Conservation (phyloP, 768 basidiomycete species). For the Naganishia randhawae region DNA sequence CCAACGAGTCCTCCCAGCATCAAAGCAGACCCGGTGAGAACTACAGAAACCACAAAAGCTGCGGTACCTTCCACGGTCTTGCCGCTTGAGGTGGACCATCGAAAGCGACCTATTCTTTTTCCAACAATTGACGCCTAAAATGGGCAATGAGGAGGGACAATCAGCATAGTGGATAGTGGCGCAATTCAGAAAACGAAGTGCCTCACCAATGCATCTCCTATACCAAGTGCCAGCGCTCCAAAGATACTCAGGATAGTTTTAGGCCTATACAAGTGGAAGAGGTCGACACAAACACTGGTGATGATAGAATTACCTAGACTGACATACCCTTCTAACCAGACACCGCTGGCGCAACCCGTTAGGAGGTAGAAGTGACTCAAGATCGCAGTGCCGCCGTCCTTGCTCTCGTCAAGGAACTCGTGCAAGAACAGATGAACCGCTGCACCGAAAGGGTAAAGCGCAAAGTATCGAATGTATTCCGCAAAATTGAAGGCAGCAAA, state of each 20-base stretch:
- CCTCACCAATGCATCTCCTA: constrained; percentile 89
- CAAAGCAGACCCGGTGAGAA: constrained; percentile 66
- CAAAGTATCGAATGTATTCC: constrained; percentile 97
- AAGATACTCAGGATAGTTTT: constrained; percentile 65
- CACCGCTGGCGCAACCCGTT: constrained; percentile 85
- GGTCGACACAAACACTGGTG: not conserved
- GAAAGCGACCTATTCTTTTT: constrained; percentile 69
- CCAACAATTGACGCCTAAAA: constrained; percentile 85
- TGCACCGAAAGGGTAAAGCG: constrained; percentile 92
- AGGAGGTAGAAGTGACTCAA: constrained; percentile 95
- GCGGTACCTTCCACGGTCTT: constrained; percentile 91
- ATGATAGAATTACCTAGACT: constrained; percentile 4
- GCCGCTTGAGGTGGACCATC: constrained; percentile 76
- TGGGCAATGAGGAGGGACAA: not conserved
- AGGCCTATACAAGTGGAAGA: constrained; percentile 48
- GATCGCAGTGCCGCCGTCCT: constrained; percentile 92
- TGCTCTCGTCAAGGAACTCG: constrained; percentile 84
- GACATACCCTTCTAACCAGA: constrained; percentile 92
- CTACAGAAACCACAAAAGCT: constrained; percentile 72
- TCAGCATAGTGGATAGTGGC: not conserved
- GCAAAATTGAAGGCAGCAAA: constrained; percentile 93
- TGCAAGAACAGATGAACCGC: constrained; percentile 91
- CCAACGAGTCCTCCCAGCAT: constrained; percentile 68
- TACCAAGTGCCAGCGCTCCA: constrained; percentile 80
- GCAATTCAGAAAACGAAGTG: constrained; percentile 24